A percentile compares a stretch with the other conserved stretches of the same genome.
phyloP scores from a whole-genome alignment of 495 filamentous ascomycete genomes.

The Lasiosphaeria ovina region DNA sequence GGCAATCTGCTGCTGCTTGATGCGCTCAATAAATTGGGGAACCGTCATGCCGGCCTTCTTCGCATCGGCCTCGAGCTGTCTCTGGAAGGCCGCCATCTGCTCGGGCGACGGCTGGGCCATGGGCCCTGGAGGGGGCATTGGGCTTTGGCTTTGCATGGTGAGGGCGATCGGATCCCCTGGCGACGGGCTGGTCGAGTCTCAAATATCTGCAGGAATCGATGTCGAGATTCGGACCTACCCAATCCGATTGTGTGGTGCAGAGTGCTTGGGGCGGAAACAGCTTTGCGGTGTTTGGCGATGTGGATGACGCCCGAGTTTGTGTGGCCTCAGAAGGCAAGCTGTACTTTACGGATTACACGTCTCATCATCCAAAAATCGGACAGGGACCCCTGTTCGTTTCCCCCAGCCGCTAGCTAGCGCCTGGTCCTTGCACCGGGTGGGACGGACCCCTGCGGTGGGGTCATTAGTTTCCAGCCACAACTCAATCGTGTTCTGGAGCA shows the following conservation, averaged over 20 bases:
- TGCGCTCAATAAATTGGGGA: constrained; percentile 66
- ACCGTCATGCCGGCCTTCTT: constrained; percentile 73
- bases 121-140: constrained; percentile 6
- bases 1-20: constrained; percentile 54
- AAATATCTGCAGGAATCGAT: not conserved
- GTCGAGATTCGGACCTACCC: not conserved
- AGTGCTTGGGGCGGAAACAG: not conserved
- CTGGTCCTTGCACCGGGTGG: constrained; percentile 3
- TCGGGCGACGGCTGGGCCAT: constrained; percentile 70
- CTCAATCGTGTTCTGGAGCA: constrained; percentile 11
- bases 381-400: constrained; percentile 1
- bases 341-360: constrained; percentile 17
- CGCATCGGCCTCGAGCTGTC: constrained; percentile 75
- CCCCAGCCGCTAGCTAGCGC: not conserved
- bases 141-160: not conserved
- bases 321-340: constrained; percentile 14
- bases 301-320: not conserved
- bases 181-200: not conserved
- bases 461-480: constrained; percentile 3
- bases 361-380: constrained; percentile 16
- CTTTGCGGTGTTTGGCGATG: not conserved
- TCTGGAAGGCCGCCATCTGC: constrained; percentile 80
- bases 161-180: not conserved
- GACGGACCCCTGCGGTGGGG: not conserved
- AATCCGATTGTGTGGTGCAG: not conserved